A percentile compares a stretch with the other conserved stretches of the same genome.
These are phyloP conservation scores for Wickerhamomyces chambardii DNA, from an alignment of 805 yeast species.

Conservation along the genomic window DNA sequence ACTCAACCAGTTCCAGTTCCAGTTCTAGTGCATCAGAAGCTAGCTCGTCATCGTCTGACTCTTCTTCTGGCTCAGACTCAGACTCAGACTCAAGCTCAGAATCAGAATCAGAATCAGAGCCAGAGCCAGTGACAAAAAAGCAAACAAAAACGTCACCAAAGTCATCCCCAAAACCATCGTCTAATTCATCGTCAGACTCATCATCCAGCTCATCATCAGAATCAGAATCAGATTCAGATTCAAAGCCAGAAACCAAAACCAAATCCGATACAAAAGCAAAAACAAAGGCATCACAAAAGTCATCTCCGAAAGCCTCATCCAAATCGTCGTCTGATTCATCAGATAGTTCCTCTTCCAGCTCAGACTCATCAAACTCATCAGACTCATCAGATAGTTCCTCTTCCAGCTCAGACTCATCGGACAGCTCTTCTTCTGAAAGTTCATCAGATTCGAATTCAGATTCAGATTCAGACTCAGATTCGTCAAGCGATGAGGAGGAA, in stretches of 20 bases:
- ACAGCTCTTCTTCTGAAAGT: too few relatives aligned
- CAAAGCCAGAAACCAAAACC: slow-evolving; percentile 8
- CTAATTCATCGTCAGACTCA: neutral
- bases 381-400: too few relatives aligned
- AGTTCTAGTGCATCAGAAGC: slow-evolving; percentile 3
- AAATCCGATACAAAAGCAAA: slow-evolving; percentile 11
- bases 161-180: too few relatives aligned
- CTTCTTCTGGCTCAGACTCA: neutral
- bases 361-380: slow-evolving; percentile 8
- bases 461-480: slow-evolving; percentile 4
- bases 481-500: slow-evolving; percentile 2
- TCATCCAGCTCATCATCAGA: neutral
- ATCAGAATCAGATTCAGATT: slow-evolving; percentile 2
- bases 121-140: too few relatives aligned
- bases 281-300: slow-evolving; percentile 13
- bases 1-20: slow-evolving; percentile 3
- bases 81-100: neutral
- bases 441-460: slow-evolving; percentile 12
- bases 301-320: too few relatives aligned
- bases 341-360: slow-evolving; percentile 7
- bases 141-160: neutral
- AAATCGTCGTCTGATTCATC: slow-evolving; percentile 15
- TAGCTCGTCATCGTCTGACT: slow-evolving; percentile 1
- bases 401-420: slow-evolving; percentile 14
- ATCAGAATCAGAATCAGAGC: neutral